phyloP scores from a whole-genome alignment of 495 filamentous ascomycete genomes.

The Aspergillus ostianus region DNA sequence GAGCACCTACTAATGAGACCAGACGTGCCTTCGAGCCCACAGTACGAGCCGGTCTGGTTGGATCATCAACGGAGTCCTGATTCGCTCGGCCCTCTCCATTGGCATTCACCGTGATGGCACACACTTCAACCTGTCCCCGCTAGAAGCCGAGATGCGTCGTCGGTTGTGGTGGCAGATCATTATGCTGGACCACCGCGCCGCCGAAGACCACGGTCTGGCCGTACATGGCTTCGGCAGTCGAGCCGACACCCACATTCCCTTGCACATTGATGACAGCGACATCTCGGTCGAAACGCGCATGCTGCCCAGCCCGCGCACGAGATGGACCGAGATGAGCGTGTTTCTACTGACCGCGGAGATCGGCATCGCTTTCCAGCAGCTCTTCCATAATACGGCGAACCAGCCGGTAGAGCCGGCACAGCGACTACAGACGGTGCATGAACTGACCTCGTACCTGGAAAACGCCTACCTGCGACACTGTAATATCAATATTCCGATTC shows the following conservation, averaged over 20 bases:
- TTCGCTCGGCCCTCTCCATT: conserved; percentile 50
- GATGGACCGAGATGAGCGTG: conserved; percentile 32
- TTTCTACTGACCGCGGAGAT: conserved; percentile 35
- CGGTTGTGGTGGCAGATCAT: conserved; percentile 45
- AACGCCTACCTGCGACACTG: conserved; percentile 25
- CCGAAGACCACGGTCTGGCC: conserved; percentile 37
- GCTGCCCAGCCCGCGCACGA: conserved; percentile 9
- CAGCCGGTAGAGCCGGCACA: conserved; percentile 7
- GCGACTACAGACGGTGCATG: conserved; percentile 15
- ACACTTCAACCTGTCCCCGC: conserved; percentile 33
- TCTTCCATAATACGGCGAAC: conserved; percentile 11
- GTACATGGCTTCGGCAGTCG: conserved; percentile 21
- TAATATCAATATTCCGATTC: conserved; percentile 34
- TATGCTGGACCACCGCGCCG: conserved; percentile 32
- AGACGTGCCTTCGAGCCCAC: conserved; percentile 43
- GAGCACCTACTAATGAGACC: conserved; percentile 4
- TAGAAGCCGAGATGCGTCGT: conserved; percentile 44
- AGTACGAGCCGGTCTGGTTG: conserved; percentile 46
- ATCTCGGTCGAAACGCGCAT: conserved; percentile 10
- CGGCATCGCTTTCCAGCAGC: conserved; percentile 15
- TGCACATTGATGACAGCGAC: conserved; percentile 30
- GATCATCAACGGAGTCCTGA: conserved; percentile 43
- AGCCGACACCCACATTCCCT: conserved; percentile 27
- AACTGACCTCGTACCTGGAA: conserved; percentile 21
- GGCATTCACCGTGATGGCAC: conserved; percentile 48